Percentiles rank a stretch among this genome's conserved stretches.
Evolutionary conservation across 345 rosid species (phyloP).

Genomic region (Pistacia atlantica): DNA sequence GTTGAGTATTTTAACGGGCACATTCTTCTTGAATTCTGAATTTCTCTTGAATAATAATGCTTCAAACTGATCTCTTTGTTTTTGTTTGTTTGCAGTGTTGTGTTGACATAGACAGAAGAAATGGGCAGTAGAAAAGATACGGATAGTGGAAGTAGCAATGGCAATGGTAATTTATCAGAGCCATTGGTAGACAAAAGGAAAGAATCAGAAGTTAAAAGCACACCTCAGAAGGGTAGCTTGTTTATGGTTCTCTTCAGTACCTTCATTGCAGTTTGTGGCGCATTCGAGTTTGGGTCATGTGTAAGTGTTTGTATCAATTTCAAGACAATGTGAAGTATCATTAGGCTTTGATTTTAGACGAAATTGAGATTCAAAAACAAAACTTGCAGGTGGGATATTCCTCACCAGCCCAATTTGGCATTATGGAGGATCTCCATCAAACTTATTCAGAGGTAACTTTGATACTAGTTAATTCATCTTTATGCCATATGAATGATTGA

Average conservation of each 20-base stretch:
- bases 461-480: background rate
- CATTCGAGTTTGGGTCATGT: conserved; percentile 52
- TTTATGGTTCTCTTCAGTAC: conserved; percentile 56
- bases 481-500: background rate
- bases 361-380: too few species aligned
- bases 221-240: conserved; percentile 8
- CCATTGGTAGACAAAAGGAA: conserved; percentile 37
- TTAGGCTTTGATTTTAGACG: too few species aligned
- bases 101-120: background rate
- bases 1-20: too few species aligned
- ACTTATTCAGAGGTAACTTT: conserved; percentile 42
- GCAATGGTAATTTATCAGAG: conserved; percentile 16
- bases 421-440: conserved; percentile 48
- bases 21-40: too few species aligned
- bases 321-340: too few species aligned
- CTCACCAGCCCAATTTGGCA: conserved; percentile 54
- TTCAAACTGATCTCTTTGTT: background rate
- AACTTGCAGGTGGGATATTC: conserved; percentile 48
- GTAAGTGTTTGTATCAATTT: conserved; percentile 28
- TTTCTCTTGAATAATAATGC: background rate
- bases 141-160: background rate
- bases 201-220: conserved; percentile 18
- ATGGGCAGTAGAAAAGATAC: conserved; percentile 2
- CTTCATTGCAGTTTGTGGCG: conserved; percentile 54
- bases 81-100: background rate